Conservation (phyloP, 2,329 filamentous ascomycete genomes). For the Dactylellina parvicollis region DNA sequence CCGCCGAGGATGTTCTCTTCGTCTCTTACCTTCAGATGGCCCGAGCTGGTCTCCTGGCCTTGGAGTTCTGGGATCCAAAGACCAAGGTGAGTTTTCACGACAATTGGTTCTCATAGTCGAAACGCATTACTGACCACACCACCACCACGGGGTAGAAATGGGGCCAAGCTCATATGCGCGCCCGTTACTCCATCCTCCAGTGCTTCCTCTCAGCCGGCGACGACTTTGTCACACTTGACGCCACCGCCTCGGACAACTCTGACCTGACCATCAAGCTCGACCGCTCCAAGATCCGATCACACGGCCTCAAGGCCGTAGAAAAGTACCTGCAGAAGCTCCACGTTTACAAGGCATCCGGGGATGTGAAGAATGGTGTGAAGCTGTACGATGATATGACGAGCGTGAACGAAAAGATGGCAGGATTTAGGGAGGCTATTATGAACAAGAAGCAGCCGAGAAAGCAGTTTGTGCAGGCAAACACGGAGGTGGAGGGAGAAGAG, state of each 20-base stretch:
- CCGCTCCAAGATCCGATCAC: conserved; percentile 67
- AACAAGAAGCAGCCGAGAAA: conserved; percentile 68
- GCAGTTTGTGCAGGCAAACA: conserved; percentile 74
- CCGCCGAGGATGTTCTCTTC: conserved; percentile 72
- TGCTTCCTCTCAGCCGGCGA: conserved; percentile 68
- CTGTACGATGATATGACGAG: conserved; percentile 70
- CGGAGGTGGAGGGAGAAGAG: conserved; percentile 62
- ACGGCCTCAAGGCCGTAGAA: conserved; percentile 70
- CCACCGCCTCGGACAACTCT: conserved; percentile 62
- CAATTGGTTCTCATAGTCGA: not conserved
- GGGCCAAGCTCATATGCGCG: conserved; percentile 66
- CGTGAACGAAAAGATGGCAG: conserved; percentile 67
- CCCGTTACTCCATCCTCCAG: conserved; percentile 71
- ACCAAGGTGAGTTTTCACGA: conserved; percentile 30
- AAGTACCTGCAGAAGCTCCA: conserved; percentile 70
- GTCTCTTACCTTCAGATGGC: conserved; percentile 93
- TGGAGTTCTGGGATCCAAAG: conserved; percentile 79
- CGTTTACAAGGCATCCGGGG: conserved; percentile 72
- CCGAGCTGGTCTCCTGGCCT: conserved; percentile 83
- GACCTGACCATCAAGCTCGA: conserved; percentile 69
- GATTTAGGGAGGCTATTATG: conserved; percentile 69
- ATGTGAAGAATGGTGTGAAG: conserved; percentile 65
- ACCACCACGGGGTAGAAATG: conserved; percentile 59
- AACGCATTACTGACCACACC: not conserved
- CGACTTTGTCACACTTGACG: conserved; percentile 67